A percentile compares a stretch with the other conserved stretches of the same genome.
These are phyloP conservation scores for Backusella luteola DNA, from an alignment of 192 early-diverging fungal species.

Conservation along the genomic window DNA sequence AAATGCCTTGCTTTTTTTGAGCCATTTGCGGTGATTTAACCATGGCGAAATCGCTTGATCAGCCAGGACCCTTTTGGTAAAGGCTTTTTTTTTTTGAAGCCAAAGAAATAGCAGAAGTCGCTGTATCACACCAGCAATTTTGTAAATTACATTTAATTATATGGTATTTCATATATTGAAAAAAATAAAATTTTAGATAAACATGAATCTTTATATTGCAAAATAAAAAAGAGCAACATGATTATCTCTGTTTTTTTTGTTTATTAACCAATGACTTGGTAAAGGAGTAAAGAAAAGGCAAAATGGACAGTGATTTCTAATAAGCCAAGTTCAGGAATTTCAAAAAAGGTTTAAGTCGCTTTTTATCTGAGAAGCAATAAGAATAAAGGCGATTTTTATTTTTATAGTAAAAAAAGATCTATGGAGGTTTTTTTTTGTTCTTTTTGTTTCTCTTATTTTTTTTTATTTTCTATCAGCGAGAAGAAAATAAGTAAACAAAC, in stretches of 20 bases:
- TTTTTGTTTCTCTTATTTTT: background rate
- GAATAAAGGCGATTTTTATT: background rate
- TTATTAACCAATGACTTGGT: background rate
- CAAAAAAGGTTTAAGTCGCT: background rate
- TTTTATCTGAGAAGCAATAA: conserved; percentile 10
- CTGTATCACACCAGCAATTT: background rate
- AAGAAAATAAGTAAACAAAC: background rate
- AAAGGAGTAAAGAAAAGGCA: background rate
- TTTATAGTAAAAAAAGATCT: background rate
- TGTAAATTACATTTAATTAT: background rate
- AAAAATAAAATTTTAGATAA: background rate
- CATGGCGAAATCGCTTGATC: background rate
- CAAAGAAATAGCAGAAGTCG: background rate
- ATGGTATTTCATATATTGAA: background rate
- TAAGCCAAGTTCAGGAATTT: background rate
- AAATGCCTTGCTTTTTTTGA: too few species aligned
- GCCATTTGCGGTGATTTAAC: background rate
- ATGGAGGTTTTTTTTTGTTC: background rate
- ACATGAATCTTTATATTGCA: too few species aligned
- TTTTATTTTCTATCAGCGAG: background rate
- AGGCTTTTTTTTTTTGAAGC: background rate
- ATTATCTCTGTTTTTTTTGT: background rate
- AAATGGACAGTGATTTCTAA: background rate
- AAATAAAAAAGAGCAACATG: too few species aligned
- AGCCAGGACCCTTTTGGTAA: background rate